Evolutionary conservation across 352 stramenopile species (phyloP), one percentile per base, ranked within the genome.

Genomic region (Pythium insidiosum): DNA sequence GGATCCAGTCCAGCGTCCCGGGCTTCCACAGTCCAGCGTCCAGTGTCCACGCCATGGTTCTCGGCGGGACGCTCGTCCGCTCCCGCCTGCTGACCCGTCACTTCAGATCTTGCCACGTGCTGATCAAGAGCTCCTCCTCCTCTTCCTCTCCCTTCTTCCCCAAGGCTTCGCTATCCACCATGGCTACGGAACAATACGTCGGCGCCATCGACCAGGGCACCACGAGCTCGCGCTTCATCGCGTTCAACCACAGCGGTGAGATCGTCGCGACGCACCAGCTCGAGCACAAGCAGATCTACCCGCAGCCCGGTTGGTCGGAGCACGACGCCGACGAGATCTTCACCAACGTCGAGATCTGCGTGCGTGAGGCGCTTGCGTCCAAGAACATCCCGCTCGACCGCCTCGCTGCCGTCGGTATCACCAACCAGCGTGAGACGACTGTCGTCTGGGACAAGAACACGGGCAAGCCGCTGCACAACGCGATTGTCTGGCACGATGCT

Each of bases 401-500:
- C 40, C 62, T 98, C 30, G 76, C 76, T 11, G 88, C 93, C 40
- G 76, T 99, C 36, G 97, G 96, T 39, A 99, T 99, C 61, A 99
- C 97, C 11, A 99, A 99, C 75, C 96, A 99, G 77, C 77, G 97
- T 20, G 97, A 99, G 77, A 99, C 96, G 10, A 96, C 95, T 4
- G 51, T 99, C 22, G 78, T 98, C 18, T 99, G 95, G 95, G 89
- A 99, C 73, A 93, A 87, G 60, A 34, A 58, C 50, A 98, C 96
- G 6, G 97, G 97, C 39, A 81, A 92, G 61, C 88, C 96, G n/a
- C 88, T 98, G 35, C 94, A 98, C 70, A 98, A 98, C 62, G 95
- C 96, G 23, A 98, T 99, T 56, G 95, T 99, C 18, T 99, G 97
- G 97, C 96, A 99, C 66, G 96, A 99, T 58, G 92, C 82, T 34